Percentiles rank a stretch among this genome's conserved stretches.
Conservation (phyloP, 2,329 filamentous ascomycete genomes). For the Fusarium hainanense region DNA sequence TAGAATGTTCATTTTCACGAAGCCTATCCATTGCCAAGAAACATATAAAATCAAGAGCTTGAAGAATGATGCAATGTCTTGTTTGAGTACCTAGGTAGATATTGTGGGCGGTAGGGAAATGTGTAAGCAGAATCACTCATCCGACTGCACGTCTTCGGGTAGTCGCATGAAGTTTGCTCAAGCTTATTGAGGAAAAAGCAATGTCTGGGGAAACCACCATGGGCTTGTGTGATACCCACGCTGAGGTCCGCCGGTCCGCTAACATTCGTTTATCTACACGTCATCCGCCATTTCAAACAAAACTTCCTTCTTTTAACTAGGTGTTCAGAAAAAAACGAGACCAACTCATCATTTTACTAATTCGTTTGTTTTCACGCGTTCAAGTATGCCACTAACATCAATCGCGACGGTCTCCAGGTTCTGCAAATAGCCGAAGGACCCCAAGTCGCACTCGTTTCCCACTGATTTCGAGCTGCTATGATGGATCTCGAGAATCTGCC, state of each 20-base stretch:
- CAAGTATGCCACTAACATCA: conserved; percentile 9
- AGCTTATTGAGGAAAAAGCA: neutral
- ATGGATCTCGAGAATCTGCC: conserved; percentile 58
- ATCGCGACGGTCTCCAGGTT: neutral
- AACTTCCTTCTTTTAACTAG: neutral
- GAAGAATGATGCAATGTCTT: neutral
- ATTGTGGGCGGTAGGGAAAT: neutral
- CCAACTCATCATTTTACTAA: neutral
- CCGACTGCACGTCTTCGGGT: neutral
- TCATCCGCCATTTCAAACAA: neutral
- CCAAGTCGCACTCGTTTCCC: neutral
- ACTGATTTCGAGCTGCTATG: neutral
- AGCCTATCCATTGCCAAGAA: neutral
- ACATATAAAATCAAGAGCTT: neutral
- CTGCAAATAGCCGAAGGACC: neutral
- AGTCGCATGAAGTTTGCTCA: neutral
- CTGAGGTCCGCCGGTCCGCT: neutral
- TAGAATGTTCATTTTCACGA: neutral
- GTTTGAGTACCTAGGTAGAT: neutral
- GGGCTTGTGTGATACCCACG: neutral
- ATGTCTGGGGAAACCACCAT: neutral
- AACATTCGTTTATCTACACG: conserved; percentile 7
- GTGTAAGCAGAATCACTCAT: neutral
- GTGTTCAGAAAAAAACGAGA: neutral
- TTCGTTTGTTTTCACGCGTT: neutral